These are phyloP conservation scores for Podosphaera fusca DNA, from an alignment of 2,329 filamentous ascomycete genomes.

Conservation along the genomic window DNA sequence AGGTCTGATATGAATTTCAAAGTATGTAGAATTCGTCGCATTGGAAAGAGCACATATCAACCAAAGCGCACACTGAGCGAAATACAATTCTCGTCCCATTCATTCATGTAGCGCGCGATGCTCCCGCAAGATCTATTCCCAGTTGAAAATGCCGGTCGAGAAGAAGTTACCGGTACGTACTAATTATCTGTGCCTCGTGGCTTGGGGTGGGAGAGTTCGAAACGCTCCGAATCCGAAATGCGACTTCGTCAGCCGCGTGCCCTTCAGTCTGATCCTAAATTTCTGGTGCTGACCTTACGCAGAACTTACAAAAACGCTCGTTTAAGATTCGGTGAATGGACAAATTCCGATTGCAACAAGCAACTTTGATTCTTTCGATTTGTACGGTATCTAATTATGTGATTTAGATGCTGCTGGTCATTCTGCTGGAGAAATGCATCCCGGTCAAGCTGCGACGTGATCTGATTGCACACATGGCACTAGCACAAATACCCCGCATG, in stretches of 20 bases:
- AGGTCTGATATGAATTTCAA: conserved; percentile 5
- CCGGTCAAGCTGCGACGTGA: neutral
- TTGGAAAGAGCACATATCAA: neutral
- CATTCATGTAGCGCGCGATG: neutral
- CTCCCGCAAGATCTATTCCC: neutral
- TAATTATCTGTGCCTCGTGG: neutral
- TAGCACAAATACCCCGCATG: neutral
- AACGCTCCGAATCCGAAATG: neutral
- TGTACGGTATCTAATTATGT: neutral
- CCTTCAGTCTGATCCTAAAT: neutral
- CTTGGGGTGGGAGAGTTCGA: neutral
- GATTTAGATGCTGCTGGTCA: neutral
- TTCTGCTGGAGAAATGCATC: neutral
- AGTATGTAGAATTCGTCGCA: conserved; percentile 1
- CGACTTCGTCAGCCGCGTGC: neutral
- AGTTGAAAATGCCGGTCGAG: neutral
- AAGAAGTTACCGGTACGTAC: too few species aligned
- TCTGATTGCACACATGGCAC: neutral
- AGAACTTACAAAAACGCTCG: neutral
- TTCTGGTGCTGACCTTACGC: neutral
- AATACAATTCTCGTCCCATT: neutral
- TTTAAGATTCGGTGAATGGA: neutral
- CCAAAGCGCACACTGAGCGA: neutral
- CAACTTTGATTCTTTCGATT: neutral
- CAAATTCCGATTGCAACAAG: neutral